A percentile compares a stretch with the other conserved stretches of the same genome.
Conservation (phyloP, 2,329 filamentous ascomycete genomes). For the Hymenoscyphus albidus region DNA sequence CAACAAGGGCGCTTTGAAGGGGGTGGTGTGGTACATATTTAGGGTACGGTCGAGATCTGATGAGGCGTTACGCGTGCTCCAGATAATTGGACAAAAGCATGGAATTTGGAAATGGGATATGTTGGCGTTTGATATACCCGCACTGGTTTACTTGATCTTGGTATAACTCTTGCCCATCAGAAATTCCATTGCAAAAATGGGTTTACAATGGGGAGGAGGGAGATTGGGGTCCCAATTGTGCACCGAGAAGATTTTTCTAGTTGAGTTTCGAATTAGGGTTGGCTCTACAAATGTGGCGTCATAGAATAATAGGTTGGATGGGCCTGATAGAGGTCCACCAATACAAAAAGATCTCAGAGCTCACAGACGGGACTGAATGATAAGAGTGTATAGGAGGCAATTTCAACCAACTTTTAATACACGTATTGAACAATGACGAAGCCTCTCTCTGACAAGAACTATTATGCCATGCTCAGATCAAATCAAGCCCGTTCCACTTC, state of each 20-base stretch:
- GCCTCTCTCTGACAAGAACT: too few species aligned
- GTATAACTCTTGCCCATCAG: not conserved
- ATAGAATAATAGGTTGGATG: constrained; percentile 11
- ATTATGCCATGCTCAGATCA: too few species aligned
- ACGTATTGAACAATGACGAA: too few species aligned
- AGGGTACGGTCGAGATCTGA: constrained; percentile 8
- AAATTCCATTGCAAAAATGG: constrained; percentile 1
- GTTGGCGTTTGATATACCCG: constrained; percentile 22
- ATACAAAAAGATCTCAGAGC: not conserved
- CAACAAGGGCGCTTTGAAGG: not conserved
- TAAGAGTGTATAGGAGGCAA: too few species aligned
- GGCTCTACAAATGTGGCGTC: not conserved
- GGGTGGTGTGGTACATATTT: not conserved
- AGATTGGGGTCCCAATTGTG: constrained; percentile 10
- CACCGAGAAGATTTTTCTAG: constrained; percentile 7
- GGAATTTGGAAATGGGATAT: constrained; percentile 11
- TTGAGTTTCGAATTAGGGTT: not conserved
- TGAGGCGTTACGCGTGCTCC: constrained; percentile 11
- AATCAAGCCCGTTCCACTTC: too few species aligned
- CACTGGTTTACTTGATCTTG: constrained; percentile 10
- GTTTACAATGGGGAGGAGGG: constrained; percentile 3
- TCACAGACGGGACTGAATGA: not conserved
- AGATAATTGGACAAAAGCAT: constrained; percentile 13
- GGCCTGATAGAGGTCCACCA: constrained; percentile 6
- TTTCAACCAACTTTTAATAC: too few species aligned